Evolutionary conservation across 352 stramenopile genomes (phyloP).

Genomic region (Phytophthora boehmeriae): DNA sequence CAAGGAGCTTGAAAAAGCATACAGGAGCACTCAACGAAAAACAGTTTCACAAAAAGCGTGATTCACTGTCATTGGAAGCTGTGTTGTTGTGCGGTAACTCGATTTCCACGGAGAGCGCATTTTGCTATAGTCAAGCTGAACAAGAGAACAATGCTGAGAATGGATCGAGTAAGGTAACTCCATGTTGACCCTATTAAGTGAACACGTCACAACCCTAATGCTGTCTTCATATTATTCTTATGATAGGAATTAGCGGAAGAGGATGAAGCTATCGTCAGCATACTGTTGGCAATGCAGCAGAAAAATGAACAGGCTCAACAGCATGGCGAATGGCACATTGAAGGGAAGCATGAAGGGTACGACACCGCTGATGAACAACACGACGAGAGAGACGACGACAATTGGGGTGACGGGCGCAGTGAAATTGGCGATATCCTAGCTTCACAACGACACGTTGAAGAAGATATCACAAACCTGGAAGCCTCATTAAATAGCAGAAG

Average conservation of each 20-base stretch:
- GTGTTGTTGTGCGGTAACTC: slow-evolving; percentile 49
- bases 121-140: slow-evolving; percentile 59
- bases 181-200: background rate
- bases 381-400: slow-evolving; percentile 31
- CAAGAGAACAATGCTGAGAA: slow-evolving; percentile 1
- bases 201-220: background rate
- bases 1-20: slow-evolving; percentile 41
- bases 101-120: slow-evolving; percentile 49
- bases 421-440: slow-evolving; percentile 79
- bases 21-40: slow-evolving; percentile 12
- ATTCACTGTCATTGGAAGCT: slow-evolving; percentile 18
- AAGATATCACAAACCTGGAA: slow-evolving; percentile 6
- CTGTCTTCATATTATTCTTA: too few relatives aligned
- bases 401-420: slow-evolving; percentile 29
- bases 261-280: slow-evolving; percentile 54
- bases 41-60: background rate
- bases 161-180: slow-evolving; percentile 24
- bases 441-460: slow-evolving; percentile 50
- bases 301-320: slow-evolving; percentile 11
- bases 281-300: slow-evolving; percentile 58
- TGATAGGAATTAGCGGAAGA: slow-evolving; percentile 34
- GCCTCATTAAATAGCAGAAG: slow-evolving; percentile 16
- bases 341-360: slow-evolving; percentile 26
- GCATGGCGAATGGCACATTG: slow-evolving; percentile 19
- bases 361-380: slow-evolving; percentile 22